Evolutionary conservation across 73 alveolate genomes (phyloP), one percentile per base, ranked within the genome.

Genomic region (Uronychia binucleata): DNA sequence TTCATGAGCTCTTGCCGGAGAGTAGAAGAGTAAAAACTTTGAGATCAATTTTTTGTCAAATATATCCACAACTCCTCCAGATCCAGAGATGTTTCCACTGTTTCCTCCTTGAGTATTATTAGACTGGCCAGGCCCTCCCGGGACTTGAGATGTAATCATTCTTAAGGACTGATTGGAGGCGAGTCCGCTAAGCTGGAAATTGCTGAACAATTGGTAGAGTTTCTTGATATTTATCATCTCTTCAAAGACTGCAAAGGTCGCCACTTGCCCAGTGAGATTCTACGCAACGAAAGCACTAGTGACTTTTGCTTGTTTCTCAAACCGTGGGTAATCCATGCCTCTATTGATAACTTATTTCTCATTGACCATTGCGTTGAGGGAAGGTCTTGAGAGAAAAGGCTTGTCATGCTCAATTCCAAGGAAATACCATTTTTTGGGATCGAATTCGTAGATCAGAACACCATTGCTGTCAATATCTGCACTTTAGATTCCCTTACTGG

Each of bases 381-480:
- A 30, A 1, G 94, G 85, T 29, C 94, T 77, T 19, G 91, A 57
- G 1, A 88, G 34, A 30, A 77, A 82, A 26, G 89, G 89, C 35
- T 59, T 82, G 0, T 88, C 94, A 33, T 88, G 94, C 30, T 79
- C 87, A 1, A 86, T 88, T 1, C 85, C 90, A 25, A 88, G 77
- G 60, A 74, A 88, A 33, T 88, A 83, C 94, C 94, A 88, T 59
- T 83, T 84, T 76, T 78, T 79, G 0, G 94, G 94, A 27, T 57
- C 74, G 57, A 88, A 83, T 31, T 83, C 94, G 0, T 86, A 80
- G 34, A 88, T 77, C n/a, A 59, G 74, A 13, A 88, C 77, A 1
- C 88, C 87, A 77, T 83, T 88, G 31, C 86, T 58, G 57, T 88
- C 87, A 67, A 57, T 30, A 57, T 76, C 94, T 88, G 30, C 30